phyloP scores from a whole-genome alignment of 768 basidiomycete genomes.

The Imleria badia region DNA sequence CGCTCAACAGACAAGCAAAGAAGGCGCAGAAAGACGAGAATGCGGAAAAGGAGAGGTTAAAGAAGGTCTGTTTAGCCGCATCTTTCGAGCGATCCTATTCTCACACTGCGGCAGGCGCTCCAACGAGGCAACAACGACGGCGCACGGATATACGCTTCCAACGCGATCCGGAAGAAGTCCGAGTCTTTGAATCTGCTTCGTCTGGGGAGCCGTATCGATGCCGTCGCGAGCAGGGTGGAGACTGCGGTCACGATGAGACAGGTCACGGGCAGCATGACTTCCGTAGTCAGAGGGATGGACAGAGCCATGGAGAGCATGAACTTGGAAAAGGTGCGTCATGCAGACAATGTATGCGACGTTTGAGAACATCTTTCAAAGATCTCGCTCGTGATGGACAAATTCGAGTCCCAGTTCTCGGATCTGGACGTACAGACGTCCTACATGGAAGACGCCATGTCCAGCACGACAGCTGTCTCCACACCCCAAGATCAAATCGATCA shows the following conservation, averaged over 20 bases:
- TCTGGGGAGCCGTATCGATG: constrained; percentile 89
- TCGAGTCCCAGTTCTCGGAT: constrained; percentile 94
- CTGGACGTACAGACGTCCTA: constrained; percentile 97
- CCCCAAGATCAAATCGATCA: constrained; percentile 97
- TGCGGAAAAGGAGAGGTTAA: constrained; percentile 82
- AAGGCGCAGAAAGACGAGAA: constrained; percentile 97
- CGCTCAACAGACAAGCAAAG: constrained; percentile 90
- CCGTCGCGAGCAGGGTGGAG: constrained; percentile 94
- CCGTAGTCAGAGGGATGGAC: constrained; percentile 97
- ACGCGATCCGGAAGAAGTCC: constrained; percentile 97
- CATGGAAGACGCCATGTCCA: constrained; percentile 96
- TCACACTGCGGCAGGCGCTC: constrained; percentile 62
- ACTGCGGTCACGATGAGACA: constrained; percentile 98
- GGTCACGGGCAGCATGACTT: constrained; percentile 95
- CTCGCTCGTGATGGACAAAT: constrained; percentile 98
- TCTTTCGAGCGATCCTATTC: background rate
- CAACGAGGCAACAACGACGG: constrained; percentile 97
- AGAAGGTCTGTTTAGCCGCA: constrained; percentile 68
- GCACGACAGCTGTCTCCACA: constrained; percentile 88
- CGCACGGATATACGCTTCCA: constrained; percentile 96
- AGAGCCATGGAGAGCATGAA: constrained; percentile 99
- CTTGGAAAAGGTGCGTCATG: constrained; percentile 76
- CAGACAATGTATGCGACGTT: background rate
- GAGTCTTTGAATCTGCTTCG: constrained; percentile 90
- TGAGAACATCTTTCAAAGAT: constrained; percentile 53